Base-by-base conservation (phyloP, 306 rosid species). In the Pachyrhizus erosus region DNA sequence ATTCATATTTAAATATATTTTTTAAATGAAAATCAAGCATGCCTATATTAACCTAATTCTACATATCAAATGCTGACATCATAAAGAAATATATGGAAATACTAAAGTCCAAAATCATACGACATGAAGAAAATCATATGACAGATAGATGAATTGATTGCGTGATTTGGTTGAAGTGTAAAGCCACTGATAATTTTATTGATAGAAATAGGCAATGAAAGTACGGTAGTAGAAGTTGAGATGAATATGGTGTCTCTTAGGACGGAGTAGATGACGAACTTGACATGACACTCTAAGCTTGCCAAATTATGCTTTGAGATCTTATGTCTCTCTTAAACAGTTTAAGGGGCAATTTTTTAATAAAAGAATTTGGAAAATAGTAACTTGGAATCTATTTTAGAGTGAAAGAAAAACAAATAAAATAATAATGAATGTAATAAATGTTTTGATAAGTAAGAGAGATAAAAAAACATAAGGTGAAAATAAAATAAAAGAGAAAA, bases 61-160 rank as follows among this genome's bases (percentile, higher is more conserved):
- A n/a, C n/a, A 51, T 20, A 54, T 20, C 26, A 54, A 54, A 54
- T 54, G 24, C 12, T 54, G 61, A 54, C 61, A 54, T 20, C 61
- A 54, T 7, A 20, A 18, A 51, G 5, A 54, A 1, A 51, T 46
- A 51, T 54, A 20, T 54, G 13, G 5, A n/a, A 52, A 52, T 52
- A 3, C 60, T 52, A 52, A 18, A 54, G 61, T 54, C 26, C 26
- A 54, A 54, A 54, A 54, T 54, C 26, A 54, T 54, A 54, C 10
- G 58, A 51, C 61, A 54, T n/a, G 26, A 17, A 49, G 55, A 17
- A 49, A 49, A 49, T 49, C 55, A 17, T 49, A 8, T 54, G 61
- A 54, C 61, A 58, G 29, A 58, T 58, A 11, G 65, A 58, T 24
- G 65, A 58, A 58, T 24, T 58, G 65, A 58, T 58, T 58, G 65